Percentiles rank a stretch among this genome's conserved stretches.
phyloP scores from a whole-genome alignment of 1,139 yeast genomes.

The Citeromyces hawaiiensis region DNA sequence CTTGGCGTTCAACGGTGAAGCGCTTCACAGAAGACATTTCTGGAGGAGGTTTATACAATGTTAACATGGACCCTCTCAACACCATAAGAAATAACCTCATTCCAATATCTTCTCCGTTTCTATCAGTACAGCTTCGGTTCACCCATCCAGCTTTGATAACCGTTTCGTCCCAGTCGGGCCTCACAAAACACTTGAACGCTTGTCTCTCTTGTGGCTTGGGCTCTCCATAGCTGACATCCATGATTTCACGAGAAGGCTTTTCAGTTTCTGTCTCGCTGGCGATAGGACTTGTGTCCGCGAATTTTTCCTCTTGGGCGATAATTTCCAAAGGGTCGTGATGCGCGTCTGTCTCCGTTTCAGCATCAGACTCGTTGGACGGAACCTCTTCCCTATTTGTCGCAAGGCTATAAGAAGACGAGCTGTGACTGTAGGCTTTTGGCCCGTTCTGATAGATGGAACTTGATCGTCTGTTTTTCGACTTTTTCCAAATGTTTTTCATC shows the following conservation, averaged over 20 bases:
- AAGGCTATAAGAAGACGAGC: background rate
- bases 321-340: background rate
- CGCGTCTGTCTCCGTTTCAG: background rate
- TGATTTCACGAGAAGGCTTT: conserved; percentile 1
- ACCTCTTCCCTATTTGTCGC: background rate
- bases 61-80: conserved; percentile 47
- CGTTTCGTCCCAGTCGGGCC: conserved; percentile 17
- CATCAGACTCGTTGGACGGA: background rate
- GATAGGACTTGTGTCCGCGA: background rate
- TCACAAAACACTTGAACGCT: conserved; percentile 1
- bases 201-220: background rate
- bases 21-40: conserved; percentile 29
- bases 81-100: conserved; percentile 45
- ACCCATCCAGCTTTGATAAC: conserved; percentile 32
- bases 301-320: background rate
- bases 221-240: background rate
- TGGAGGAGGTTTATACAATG: conserved; percentile 40
- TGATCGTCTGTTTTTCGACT: conserved; percentile 1
- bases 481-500: conserved; percentile 3
- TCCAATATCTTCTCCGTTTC: conserved; percentile 21
- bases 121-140: conserved; percentile 22
- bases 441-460: background rate
- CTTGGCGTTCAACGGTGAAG: conserved; percentile 15
- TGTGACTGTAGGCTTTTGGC: background rate
- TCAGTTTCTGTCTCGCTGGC: background rate